Percentiles rank a stretch among this genome's conserved stretches.
Conservation (phyloP, 805 yeast genomes). For the Spathaspora boniae region DNA sequence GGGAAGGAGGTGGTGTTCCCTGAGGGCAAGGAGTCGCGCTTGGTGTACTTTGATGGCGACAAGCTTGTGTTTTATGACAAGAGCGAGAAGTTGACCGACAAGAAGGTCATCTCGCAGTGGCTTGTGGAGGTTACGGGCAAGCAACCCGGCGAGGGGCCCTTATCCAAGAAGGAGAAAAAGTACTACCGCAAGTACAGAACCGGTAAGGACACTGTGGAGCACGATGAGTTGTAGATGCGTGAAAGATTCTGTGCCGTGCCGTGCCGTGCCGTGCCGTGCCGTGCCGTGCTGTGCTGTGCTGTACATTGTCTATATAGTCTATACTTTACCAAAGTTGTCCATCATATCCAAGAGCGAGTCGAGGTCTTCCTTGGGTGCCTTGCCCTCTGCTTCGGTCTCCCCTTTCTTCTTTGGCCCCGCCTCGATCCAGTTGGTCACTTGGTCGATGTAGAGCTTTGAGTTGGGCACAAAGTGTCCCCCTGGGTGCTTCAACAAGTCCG, state of each 20-base stretch:
- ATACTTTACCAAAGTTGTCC: slow-evolving; percentile 25
- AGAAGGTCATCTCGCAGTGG: slow-evolving; percentile 32
- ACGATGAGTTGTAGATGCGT: slow-evolving; percentile 10
- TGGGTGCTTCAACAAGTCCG: slow-evolving; percentile 74
- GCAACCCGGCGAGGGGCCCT: slow-evolving; percentile 34
- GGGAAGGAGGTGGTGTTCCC: slow-evolving; percentile 21
- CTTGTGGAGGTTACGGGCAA: slow-evolving; percentile 21
- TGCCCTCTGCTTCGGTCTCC: slow-evolving; percentile 12
- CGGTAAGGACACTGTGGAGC: slow-evolving; percentile 17
- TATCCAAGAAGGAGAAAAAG: slow-evolving; percentile 31
- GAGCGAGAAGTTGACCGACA: slow-evolving; percentile 26
- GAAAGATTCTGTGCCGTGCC: too few species aligned
- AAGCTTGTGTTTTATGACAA: slow-evolving; percentile 19
- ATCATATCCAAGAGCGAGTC: slow-evolving; percentile 36
- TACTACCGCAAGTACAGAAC: slow-evolving; percentile 27
- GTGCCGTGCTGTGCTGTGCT: background rate
- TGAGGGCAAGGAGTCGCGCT: slow-evolving; percentile 21
- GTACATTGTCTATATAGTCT: slow-evolving; percentile 4
- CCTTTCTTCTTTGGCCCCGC: slow-evolving; percentile 11
- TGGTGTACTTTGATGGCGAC: slow-evolving; percentile 22
- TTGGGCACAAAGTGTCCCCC: slow-evolving; percentile 98
- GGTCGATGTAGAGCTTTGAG: slow-evolving; percentile 50
- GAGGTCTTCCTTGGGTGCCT: slow-evolving; percentile 21
- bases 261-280: background rate
- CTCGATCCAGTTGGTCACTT: slow-evolving; percentile 40